A percentile compares a stretch with the other conserved stretches of the same genome.
These are phyloP conservation scores for Alnus glutinosa DNA, from an alignment of 306 rosid genomes.

Conservation along the genomic window DNA sequence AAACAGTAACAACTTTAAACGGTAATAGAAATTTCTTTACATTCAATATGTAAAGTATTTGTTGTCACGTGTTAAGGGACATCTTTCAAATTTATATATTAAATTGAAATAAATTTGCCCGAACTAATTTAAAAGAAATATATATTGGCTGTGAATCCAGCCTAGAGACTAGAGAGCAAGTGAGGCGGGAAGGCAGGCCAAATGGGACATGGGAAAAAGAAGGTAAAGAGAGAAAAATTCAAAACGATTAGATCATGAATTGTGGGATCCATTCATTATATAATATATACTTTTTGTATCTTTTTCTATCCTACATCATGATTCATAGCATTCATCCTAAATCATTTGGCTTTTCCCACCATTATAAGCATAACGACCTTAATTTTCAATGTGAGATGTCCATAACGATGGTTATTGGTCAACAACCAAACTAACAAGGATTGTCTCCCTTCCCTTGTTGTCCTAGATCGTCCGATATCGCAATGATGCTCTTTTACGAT, in stretches of 20 bases:
- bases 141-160: neutral
- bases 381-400: neutral
- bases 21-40: no score
- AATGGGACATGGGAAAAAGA: neutral
- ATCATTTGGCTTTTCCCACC: neutral
- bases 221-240: neutral
- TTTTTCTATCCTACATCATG: neutral
- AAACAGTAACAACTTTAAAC: no score
- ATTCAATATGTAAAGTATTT: no score
- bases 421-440: neutral
- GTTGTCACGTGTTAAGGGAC: no score
- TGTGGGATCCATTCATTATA: conserved; percentile 2
- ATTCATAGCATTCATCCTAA: neutral
- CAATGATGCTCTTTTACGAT: no score
- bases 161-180: no score
- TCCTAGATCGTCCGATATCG: no score
- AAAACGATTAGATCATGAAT: neutral
- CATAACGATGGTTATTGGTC: neutral
- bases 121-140: no score
- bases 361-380: neutral
- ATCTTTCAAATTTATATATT: no score
- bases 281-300: no score
- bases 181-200: neutral
- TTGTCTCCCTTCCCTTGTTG: no score
- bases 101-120: no score